Evolutionary conservation across 306 rosid species (phyloP).

Genomic region (Neltuma alba): DNA sequence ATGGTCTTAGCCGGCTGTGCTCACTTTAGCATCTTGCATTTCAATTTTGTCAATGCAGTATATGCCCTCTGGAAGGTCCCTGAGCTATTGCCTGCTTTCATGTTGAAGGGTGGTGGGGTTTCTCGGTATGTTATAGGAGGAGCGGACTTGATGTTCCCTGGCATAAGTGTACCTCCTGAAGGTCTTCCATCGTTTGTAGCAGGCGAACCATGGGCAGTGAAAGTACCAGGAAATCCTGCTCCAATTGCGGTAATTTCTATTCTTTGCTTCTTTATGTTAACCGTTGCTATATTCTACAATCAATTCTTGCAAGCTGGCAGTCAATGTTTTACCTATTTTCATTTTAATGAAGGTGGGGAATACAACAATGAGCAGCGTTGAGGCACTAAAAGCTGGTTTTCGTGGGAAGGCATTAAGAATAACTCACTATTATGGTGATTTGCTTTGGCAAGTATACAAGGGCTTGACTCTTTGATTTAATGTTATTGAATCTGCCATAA

Average conservation of each 20-base stretch:
- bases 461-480: conserved; percentile 19
- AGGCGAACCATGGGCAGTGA: conserved; percentile 85
- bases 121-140: conserved; percentile 85
- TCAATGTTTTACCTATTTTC: conserved; percentile 10
- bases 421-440: conserved; percentile 82
- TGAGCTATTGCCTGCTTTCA: conserved; percentile 76
- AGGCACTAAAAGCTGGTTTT: conserved; percentile 80
- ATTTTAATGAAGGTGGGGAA: conserved; percentile 72
- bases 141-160: conserved; percentile 98
- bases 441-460: conserved; percentile 74
- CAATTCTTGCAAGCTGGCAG: not conserved
- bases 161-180: conserved; percentile 75
- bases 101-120: conserved; percentile 88
- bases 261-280: not conserved
- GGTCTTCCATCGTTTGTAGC: conserved; percentile 80
- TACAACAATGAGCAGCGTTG: conserved; percentile 84
- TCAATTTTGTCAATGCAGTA: conserved; percentile 48
- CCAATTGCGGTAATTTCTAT: conserved; percentile 72
- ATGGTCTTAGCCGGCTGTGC: not conserved
- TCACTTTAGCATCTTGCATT: not conserved
- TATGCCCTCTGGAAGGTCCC: conserved; percentile 94
- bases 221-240: conserved; percentile 94
- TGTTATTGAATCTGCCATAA: not conserved
- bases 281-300: not conserved
- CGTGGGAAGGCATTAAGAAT: conserved; percentile 92